Percentiles rank a stretch among this genome's conserved stretches.
Evolutionary conservation across 2,329 filamentous ascomycete species (phyloP).

Genomic region (Phialocephala sp.): DNA sequence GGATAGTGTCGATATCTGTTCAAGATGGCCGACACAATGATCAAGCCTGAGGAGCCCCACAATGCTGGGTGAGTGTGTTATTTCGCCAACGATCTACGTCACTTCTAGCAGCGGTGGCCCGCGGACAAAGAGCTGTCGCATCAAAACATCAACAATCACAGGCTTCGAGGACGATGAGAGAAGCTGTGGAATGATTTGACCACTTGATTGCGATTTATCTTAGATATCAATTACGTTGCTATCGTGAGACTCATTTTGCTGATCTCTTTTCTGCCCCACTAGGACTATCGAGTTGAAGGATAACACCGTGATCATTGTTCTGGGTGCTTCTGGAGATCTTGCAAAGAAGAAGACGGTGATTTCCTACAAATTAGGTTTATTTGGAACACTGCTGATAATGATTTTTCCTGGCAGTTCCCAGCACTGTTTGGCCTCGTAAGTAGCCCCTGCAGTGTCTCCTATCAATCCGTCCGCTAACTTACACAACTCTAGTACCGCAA

Average conservation of each 20-base stretch:
- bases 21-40: conserved; percentile 57
- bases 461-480: conserved; percentile 27
- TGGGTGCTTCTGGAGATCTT: conserved; percentile 95
- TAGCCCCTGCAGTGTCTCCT: conserved; percentile 40
- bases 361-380: neutral
- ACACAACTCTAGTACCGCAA: conserved; percentile 78
- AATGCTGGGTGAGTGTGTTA: conserved; percentile 56
- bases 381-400: conserved; percentile 29
- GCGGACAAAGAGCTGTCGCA: conserved; percentile 25
- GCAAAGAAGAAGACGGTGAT: conserved; percentile 99
- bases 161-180: conserved; percentile 10
- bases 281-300: conserved; percentile 96
- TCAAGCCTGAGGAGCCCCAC: conserved; percentile 54
- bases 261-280: conserved; percentile 43
- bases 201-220: conserved; percentile 18
- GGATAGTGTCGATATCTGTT: conserved; percentile 1
- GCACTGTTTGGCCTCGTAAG: conserved; percentile 96
- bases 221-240: conserved; percentile 29
- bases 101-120: conserved; percentile 24
- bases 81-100: conserved; percentile 37
- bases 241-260: conserved; percentile 44
- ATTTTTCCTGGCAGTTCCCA: conserved; percentile 72
- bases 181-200: conserved; percentile 22
- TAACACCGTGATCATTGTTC: conserved; percentile 95
- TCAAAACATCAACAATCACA: conserved; percentile 13